Evolutionary conservation across 805 yeast genomes (phyloP), one percentile per base, ranked within the genome.

Genomic region (Candida adriatica): DNA sequence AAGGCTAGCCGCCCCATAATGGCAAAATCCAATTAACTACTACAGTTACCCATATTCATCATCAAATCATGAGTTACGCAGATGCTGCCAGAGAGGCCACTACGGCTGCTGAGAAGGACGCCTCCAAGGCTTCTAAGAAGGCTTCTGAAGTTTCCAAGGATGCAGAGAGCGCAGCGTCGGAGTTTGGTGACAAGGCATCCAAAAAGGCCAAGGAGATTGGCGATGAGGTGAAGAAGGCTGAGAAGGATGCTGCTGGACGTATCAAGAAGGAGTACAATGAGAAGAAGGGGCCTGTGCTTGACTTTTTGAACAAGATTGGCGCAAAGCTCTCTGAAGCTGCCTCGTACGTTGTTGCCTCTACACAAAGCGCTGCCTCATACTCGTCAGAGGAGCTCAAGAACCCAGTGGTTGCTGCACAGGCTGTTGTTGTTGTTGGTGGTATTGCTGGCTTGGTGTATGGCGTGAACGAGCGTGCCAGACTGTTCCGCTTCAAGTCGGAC

Each of bases 341-440:
- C 13, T 35, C 38, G 17, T 48, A 45, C 19, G 38, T 45, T 13
- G 31, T 31, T 9, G 38, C 45, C 13, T 29, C 51, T 17, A 38
- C 54, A 6, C 33, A 41, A 15, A 29, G 45, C 11, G 48, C 53
- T 13, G 31, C 45, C 16, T 38, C 34, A 11, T 35, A 42, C 15
- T 46, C 60, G 16, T 26, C 37, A 18, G 51, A 51, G 20, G 81
- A 75, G 51, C 60, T 76, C 41, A 64, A 73, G 46, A 75, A 77
- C 59, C 84, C 84, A 0, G 79, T 70, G 4, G 79, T 77, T 27
- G 56, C 70, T 13, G 53, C 71, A 19, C 81, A 76, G 53, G 55
- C 68, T 3, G 59, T 71, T 13, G 61, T 73, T 26, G 66, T 73
- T 18, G 49, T 66, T 6, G 65, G 70, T 24, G 70, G 70, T 11